These are phyloP conservation scores for Lunasporangiospora selenospora DNA, from an alignment of 192 early-diverging fungal genomes.

Conservation along the genomic window DNA sequence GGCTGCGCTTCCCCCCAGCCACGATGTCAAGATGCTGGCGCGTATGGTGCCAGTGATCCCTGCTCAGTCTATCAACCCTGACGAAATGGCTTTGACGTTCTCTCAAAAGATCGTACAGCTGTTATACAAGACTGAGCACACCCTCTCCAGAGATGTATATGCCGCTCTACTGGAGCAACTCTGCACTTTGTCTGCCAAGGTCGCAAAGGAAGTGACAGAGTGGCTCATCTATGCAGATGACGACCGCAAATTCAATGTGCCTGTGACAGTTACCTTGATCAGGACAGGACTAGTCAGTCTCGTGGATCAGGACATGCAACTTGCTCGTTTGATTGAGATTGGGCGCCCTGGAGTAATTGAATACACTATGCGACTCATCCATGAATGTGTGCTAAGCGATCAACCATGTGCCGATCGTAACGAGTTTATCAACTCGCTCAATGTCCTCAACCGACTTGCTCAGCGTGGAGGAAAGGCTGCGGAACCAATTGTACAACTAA, in stretches of 20 bases:
- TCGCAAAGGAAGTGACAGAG: constrained; percentile 83
- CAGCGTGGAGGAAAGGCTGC: constrained; percentile 67
- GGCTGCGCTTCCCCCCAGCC: constrained; percentile 75
- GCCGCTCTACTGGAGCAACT: constrained; percentile 82
- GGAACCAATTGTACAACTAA: constrained; percentile 44
- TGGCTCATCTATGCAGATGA: constrained; percentile 97
- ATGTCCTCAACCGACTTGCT: constrained; percentile 71
- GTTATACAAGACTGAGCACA: constrained; percentile 80
- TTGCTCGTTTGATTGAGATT: constrained; percentile 85
- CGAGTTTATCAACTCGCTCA: constrained; percentile 76
- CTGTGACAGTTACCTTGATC: constrained; percentile 83
- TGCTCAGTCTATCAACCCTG: constrained; percentile 71
- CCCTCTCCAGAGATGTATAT: constrained; percentile 82
- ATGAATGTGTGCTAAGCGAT: constrained; percentile 69
- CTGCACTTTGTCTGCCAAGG: constrained; percentile 83
- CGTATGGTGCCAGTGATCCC: constrained; percentile 80
- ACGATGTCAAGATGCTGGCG: constrained; percentile 77
- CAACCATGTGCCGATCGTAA: constrained; percentile 56
- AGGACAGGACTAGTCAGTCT: constrained; percentile 78
- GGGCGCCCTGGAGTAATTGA: constrained; percentile 74
- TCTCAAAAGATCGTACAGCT: constrained; percentile 88
- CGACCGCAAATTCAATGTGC: constrained; percentile 92
- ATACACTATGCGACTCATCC: constrained; percentile 79
- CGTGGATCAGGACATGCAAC: constrained; percentile 86
- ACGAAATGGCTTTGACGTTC: constrained; percentile 85